Conservation (phyloP, 176 grass and related monocot genomes). For the Triticum urartu region DNA sequence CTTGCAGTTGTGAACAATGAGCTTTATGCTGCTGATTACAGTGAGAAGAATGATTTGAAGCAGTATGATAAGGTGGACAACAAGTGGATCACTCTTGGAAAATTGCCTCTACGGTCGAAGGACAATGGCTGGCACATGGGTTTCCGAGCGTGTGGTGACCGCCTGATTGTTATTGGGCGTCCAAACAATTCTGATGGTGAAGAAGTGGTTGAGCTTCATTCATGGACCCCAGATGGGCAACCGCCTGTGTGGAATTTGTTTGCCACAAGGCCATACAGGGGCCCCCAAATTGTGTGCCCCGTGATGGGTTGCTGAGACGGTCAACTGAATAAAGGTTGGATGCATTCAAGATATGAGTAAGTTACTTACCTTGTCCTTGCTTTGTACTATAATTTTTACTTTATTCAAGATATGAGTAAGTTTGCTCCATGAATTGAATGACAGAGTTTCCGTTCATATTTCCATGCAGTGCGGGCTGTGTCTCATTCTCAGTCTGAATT, state of each 20-base stretch:
- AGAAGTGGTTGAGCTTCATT: constrained; percentile 32
- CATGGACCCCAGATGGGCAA: constrained; percentile 41
- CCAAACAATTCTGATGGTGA: too few relatives aligned
- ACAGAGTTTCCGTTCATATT: too few relatives aligned
- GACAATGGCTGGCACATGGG: too few relatives aligned
- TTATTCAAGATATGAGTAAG: too few relatives aligned
- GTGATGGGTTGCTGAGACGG: constrained; percentile 56
- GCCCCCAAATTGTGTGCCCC: background rate
- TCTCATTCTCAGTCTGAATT: too few relatives aligned
- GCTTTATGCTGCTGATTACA: constrained; percentile 69
- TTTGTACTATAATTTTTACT: too few relatives aligned
- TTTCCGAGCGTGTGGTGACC: too few relatives aligned
- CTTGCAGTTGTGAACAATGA: constrained; percentile 76
- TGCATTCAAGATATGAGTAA: background rate
- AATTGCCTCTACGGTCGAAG: constrained; percentile 43
- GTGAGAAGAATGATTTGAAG: constrained; percentile 21
- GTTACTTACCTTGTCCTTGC: too few relatives aligned
- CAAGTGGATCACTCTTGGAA: constrained; percentile 51
- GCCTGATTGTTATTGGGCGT: too few relatives aligned
- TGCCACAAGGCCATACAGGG: constrained; percentile 17
- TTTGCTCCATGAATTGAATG: too few relatives aligned
- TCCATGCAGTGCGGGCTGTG: too few relatives aligned
- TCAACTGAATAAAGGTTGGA: background rate
- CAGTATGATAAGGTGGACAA: constrained; percentile 51
- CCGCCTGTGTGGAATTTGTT: constrained; percentile 44